phyloP scores from a whole-genome alignment of 2,329 filamentous ascomycete species.

The Curvularia lunata region DNA sequence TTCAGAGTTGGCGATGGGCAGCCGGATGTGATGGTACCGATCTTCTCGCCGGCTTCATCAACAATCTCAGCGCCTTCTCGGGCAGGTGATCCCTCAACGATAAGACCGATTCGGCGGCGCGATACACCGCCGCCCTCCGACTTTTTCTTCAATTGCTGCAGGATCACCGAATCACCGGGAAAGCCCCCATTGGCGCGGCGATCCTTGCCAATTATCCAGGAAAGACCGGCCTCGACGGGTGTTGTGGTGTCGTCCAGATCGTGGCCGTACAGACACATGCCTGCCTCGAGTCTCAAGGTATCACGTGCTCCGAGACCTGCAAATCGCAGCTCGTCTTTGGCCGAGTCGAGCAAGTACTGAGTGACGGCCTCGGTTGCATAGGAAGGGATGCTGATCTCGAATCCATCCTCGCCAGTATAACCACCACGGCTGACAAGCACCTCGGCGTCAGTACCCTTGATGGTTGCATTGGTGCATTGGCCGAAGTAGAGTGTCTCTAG shows the following conservation, averaged over 20 bases:
- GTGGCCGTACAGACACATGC: slow-evolving; percentile 99
- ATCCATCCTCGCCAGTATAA: slow-evolving; percentile 98
- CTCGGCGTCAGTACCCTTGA: slow-evolving; percentile 63
- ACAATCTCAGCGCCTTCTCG: slow-evolving; percentile 86
- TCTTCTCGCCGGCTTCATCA: slow-evolving; percentile 65
- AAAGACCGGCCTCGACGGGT: slow-evolving; percentile 68
- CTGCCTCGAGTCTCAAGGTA: slow-evolving; percentile 90
- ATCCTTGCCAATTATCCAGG: slow-evolving; percentile 85
- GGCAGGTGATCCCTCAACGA: slow-evolving; percentile 85
- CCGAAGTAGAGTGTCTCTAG: slow-evolving; percentile 78
- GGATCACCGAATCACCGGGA: slow-evolving; percentile 79
- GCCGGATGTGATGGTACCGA: slow-evolving; percentile 87
- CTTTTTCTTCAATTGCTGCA: slow-evolving; percentile 76
- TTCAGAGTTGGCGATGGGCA: slow-evolving; percentile 85
- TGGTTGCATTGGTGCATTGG: slow-evolving; percentile 68
- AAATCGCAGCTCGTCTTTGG: slow-evolving; percentile 71
- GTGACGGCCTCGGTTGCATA: slow-evolving; percentile 70
- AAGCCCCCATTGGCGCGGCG: slow-evolving; percentile 76
- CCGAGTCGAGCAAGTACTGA: slow-evolving; percentile 69
- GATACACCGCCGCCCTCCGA: slow-evolving; percentile 74
- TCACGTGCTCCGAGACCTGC: slow-evolving; percentile 91
- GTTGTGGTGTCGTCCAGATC: slow-evolving; percentile 83
- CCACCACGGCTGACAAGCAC: slow-evolving; percentile 85
- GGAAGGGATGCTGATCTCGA: slow-evolving; percentile 87
- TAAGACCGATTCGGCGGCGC: slow-evolving; percentile 78